Evolutionary conservation across 306 rosid genomes (phyloP).

Genomic region (Cucurbita maxima): DNA sequence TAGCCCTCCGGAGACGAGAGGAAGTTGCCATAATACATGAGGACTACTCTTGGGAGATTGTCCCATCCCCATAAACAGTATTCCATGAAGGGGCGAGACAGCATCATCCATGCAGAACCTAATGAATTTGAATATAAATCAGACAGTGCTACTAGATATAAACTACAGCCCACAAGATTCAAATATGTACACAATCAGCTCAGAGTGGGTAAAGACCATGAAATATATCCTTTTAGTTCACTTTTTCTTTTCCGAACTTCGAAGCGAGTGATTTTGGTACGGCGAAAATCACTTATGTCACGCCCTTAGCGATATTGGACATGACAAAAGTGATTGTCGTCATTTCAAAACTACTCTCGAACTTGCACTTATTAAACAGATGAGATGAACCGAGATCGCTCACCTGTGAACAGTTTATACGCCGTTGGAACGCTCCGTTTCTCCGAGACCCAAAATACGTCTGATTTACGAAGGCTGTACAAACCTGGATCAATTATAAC

Average conservation of each 20-base stretch:
- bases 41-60: conserved; percentile 61
- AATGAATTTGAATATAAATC: conserved; percentile 8
- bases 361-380: background rate
- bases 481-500: conserved; percentile 70
- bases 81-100: conserved; percentile 54
- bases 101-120: conserved; percentile 96
- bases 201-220: background rate
- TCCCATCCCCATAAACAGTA: conserved; percentile 77
- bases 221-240: background rate
- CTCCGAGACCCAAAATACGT: conserved; percentile 60
- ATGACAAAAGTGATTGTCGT: too few relatives aligned
- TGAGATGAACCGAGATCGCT: background rate
- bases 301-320: too few relatives aligned
- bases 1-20: conserved; percentile 74
- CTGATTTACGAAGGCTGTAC: conserved; percentile 46
- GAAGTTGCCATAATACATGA: conserved; percentile 77
- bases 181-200: background rate
- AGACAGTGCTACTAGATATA: background rate
- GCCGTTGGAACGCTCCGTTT: conserved; percentile 58
- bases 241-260: background rate
- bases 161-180: background rate
- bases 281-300: too few relatives aligned
- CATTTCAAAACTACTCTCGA: background rate
- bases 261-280: too few relatives aligned
- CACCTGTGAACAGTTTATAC: conserved; percentile 57